Base-by-base conservation (phyloP, 179 eudicot species). In the Spinacia oleracea region DNA sequence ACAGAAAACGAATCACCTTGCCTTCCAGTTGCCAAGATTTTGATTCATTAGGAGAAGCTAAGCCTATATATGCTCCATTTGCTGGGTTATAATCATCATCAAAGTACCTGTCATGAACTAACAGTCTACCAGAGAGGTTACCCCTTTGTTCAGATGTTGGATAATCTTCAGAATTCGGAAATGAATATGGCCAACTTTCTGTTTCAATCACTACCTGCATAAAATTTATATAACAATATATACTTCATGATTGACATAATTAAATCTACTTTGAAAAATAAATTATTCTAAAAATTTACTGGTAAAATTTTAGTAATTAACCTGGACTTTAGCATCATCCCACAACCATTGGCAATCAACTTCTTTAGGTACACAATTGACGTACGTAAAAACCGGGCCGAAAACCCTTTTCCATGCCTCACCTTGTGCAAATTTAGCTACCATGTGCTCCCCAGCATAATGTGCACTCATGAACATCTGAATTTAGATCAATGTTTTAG, bases 251-350 rank as follows among this genome's bases (percentile, higher is more conserved):
- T 40, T 46, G 2, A 40, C 14, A 78, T 25, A 38, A 38, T n/a
- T n/a, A 35, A 20, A 51, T 51, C 29, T 6, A 9, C 1, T 29
- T 15, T 0, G 4, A 9, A 59, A 32, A 15, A 29, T 8, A 14
- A 25, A 11, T 29, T 10, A 38, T 12, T 38, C 20, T 35, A 46
- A 48, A 48, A 51, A 18, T 25, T 12, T 42, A 70, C 7, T 46
- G 34, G 16, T 11, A 9, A 51, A 51, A 60, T 58, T 14, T 2
- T 21, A 31, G 56, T 6, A 9, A 21, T 9, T 38, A 35, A 91
- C 98, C 98, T 95, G 98, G 71, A 72, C 72, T 53, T 91, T 91
- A 16, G 98, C 98, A 82, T 93, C 93, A 25, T 88, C 90, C 98
- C 98, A 95, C 34, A 95, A 86, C 70, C 84, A 85, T 67, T 80